Evolutionary conservation across 441 rosid genomes (phyloP).

Genomic region (Euphorbia corollata): DNA sequence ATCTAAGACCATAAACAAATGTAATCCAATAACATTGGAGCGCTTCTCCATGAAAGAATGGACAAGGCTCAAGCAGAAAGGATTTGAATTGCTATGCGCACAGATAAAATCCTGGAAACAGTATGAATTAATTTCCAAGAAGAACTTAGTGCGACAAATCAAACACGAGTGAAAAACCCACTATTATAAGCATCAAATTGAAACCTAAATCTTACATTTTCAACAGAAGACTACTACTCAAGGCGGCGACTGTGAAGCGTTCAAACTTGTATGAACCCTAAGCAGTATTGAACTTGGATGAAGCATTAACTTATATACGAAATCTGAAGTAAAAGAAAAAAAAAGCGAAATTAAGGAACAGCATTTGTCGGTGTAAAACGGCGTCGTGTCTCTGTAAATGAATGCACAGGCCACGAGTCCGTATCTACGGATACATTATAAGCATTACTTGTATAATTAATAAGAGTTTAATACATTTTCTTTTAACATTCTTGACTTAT

Average conservation of each 20-base stretch:
- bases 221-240: background rate
- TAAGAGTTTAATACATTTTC: no score
- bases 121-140: slow-evolving; percentile 30
- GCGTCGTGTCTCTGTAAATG: no score
- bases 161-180: background rate
- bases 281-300: background rate
- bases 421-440: no score
- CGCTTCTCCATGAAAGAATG: slow-evolving; percentile 26
- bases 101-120: slow-evolving; percentile 53
- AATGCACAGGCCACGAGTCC: no score
- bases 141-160: slow-evolving; percentile 43
- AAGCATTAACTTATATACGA: background rate
- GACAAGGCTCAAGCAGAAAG: slow-evolving; percentile 44
- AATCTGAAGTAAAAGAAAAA: background rate
- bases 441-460: no score
- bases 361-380: no score
- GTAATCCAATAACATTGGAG: slow-evolving; percentile 52
- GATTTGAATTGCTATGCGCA: slow-evolving; percentile 39
- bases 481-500: no score
- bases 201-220: background rate
- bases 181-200: background rate
- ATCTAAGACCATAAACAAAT: background rate
- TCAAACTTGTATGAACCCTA: background rate
- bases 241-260: background rate
- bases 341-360: no score